phyloP scores from a whole-genome alignment of 345 rosid species.

The Fremontodendron californicum region DNA sequence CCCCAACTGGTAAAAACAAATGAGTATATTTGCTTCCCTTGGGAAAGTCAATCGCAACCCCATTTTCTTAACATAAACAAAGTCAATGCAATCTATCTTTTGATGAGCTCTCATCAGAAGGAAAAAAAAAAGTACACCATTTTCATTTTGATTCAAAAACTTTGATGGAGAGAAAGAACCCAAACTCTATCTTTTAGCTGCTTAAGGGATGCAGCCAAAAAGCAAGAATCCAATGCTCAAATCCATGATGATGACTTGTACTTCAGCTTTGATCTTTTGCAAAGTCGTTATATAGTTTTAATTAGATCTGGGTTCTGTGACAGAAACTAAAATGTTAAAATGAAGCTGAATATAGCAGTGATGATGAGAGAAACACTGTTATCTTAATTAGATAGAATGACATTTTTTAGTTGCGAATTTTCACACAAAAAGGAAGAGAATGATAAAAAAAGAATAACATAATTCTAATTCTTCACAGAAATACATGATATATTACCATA shows the following conservation, averaged over 20 bases:
- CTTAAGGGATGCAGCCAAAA: not conserved
- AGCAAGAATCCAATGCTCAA: conserved; percentile 15
- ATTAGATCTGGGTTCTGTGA: conserved; percentile 2
- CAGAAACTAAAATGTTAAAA: not conserved
- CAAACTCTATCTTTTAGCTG: not conserved
- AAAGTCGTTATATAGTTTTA: not conserved
- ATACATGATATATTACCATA: not conserved
- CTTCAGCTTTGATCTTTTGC: conserved; percentile 1
- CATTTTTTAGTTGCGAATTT: not conserved
- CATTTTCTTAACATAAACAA: not conserved
- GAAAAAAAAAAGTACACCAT: too few relatives aligned
- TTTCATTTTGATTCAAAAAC: not conserved
- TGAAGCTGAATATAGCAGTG: conserved; percentile 9
- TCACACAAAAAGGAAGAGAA: not conserved
- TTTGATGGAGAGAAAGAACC: not conserved
- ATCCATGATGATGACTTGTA: conserved; percentile 4
- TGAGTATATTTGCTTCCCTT: not conserved
- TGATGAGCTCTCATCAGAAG: too few relatives aligned
- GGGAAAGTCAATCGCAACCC: conserved; percentile 4
- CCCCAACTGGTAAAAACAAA: not conserved
- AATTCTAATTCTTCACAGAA: not conserved
- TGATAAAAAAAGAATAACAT: not conserved
- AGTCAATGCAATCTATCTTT: conserved; percentile 1
- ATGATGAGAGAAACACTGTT: not conserved
- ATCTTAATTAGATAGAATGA: not conserved